These are phyloP conservation scores for Ballota nigra DNA, from an alignment of 257 asterid genomes.

Conservation along the genomic window DNA sequence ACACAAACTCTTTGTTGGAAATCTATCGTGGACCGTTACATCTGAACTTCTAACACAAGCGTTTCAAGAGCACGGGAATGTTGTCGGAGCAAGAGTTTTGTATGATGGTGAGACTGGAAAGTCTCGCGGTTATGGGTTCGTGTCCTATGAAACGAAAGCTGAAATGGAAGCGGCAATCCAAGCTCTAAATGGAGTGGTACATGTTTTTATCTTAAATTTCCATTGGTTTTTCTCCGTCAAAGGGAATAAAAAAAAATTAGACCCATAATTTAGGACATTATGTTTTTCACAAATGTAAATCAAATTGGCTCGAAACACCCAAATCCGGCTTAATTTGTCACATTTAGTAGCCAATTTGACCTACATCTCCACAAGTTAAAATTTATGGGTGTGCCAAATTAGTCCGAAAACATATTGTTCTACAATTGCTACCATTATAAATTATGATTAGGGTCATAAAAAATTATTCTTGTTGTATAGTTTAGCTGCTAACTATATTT, in stretches of 20 bases:
- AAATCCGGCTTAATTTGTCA: neutral
- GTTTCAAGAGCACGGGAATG: conserved; percentile 60
- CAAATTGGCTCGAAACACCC: too few relatives aligned
- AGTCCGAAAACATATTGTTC: neutral
- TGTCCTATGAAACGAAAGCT: conserved; percentile 50
- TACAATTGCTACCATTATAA: too few relatives aligned
- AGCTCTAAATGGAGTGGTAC: conserved; percentile 83
- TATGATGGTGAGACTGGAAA: conserved; percentile 79
- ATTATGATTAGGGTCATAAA: too few relatives aligned
- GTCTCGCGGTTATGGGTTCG: conserved; percentile 94
- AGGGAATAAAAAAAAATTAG: neutral
- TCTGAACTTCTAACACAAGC: conserved; percentile 62
- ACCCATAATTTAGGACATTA: neutral
- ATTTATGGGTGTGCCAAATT: neutral
- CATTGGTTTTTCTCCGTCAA: neutral
- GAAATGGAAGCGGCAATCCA: conserved; percentile 78
- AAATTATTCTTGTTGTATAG: too few relatives aligned
- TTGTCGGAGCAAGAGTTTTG: conserved; percentile 80
- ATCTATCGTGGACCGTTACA: conserved; percentile 71
- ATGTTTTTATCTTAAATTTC: neutral
- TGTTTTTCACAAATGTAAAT: too few relatives aligned
- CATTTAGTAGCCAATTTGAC: too few relatives aligned
- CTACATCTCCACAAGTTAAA: too few relatives aligned
- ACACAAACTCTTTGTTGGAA: conserved; percentile 81
- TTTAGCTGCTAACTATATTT: neutral